A percentile compares a stretch with the other conserved stretches of the same genome.
Conservation (phyloP, 2,329 filamentous ascomycete genomes). For the Raffaelea ambrosiae region DNA sequence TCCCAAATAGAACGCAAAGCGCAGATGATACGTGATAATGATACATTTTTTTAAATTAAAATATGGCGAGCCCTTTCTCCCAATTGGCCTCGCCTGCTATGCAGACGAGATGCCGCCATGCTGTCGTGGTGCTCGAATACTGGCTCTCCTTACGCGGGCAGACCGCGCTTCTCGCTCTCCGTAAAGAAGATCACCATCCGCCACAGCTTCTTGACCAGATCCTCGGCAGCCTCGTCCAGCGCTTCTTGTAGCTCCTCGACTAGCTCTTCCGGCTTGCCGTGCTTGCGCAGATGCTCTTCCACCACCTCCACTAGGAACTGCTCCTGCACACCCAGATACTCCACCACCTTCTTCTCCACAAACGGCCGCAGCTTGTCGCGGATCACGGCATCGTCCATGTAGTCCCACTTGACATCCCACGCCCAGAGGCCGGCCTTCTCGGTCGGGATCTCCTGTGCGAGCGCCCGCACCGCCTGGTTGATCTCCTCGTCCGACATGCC, state of each 20-base stretch:
- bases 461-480: constrained; percentile 66
- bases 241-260: constrained; percentile 82
- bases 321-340: constrained; percentile 93
- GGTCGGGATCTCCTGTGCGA: constrained; percentile 84
- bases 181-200: constrained; percentile 97
- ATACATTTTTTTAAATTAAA: no score
- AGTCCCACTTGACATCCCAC: constrained; percentile 92
- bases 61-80: no score
- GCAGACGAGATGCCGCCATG: no score
- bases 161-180: constrained; percentile 82
- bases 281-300: constrained; percentile 72
- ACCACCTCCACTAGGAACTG: constrained; percentile 91
- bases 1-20: no score
- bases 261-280: constrained; percentile 66
- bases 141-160: constrained; percentile 51
- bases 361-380: constrained; percentile 85
- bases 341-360: constrained; percentile 96
- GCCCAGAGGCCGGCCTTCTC: constrained; percentile 81
- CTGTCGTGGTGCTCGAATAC: no score
- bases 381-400: constrained; percentile 72
- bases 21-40: no score
- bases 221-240: constrained; percentile 89
- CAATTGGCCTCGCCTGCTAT: no score
- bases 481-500: constrained; percentile 81
- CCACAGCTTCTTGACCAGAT: constrained; percentile 94